phyloP scores from a whole-genome alignment of 2,329 filamentous ascomycete genomes.

The Venturia carpophila region DNA sequence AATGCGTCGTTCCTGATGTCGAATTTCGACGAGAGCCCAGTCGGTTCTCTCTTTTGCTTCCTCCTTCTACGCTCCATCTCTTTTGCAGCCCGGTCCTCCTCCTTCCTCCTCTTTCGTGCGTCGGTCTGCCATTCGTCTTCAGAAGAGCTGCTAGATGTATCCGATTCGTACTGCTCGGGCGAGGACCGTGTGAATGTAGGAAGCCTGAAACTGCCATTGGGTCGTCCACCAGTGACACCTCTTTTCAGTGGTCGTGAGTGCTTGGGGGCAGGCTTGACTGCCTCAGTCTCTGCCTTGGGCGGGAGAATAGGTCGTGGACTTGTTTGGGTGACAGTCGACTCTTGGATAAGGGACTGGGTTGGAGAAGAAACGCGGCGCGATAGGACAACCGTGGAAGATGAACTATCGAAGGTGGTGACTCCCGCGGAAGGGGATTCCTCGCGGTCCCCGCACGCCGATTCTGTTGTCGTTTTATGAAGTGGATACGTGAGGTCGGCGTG shows the following conservation, averaged over 20 bases:
- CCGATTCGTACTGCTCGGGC: not conserved
- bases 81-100: conserved; percentile 11
- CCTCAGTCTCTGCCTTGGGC: not conserved
- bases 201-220: conserved; percentile 1
- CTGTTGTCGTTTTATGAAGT: not conserved
- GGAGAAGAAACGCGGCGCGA: not conserved
- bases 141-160: conserved; percentile 5
- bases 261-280: not conserved
- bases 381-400: not conserved
- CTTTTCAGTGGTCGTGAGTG: conserved; percentile 1
- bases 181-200: not conserved
- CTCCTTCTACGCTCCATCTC: conserved; percentile 12
- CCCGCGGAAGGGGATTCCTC: not conserved
- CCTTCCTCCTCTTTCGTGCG: conserved; percentile 15
- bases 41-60: not conserved
- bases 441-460: not conserved
- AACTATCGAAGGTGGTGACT: not conserved
- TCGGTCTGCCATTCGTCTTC: conserved; percentile 10
- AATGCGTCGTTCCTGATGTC: conserved; percentile 57
- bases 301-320: not conserved
- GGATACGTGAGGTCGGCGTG: not conserved
- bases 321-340: not conserved
- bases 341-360: not conserved
- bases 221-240: not conserved
- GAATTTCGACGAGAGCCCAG: conserved; percentile 46